These are phyloP conservation scores for Ganoderma sp. DNA, from an alignment of 1,284 basidiomycete species.

Conservation along the genomic window DNA sequence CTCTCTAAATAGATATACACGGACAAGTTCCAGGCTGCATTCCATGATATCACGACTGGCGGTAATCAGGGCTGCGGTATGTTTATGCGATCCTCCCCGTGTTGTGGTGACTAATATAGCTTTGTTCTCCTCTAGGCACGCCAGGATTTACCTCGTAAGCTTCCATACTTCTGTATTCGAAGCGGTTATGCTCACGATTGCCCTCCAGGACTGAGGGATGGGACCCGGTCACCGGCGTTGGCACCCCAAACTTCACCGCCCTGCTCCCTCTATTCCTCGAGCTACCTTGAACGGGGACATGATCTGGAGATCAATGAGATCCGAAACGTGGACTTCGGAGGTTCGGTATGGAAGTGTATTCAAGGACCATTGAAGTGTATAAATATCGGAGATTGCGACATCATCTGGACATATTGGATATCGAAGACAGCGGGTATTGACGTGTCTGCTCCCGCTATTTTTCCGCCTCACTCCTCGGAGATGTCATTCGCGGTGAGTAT, in stretches of 20 bases:
- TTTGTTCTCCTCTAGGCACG: conserved; percentile 19
- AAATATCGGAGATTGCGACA: background rate
- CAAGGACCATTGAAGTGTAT: background rate
- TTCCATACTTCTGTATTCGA: background rate
- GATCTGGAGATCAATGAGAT: too few species aligned
- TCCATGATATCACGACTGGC: conserved; percentile 56
- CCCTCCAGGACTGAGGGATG: conserved; percentile 43
- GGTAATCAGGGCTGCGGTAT: conserved; percentile 53
- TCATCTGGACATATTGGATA: background rate
- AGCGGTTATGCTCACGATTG: background rate
- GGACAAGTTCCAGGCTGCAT: conserved; percentile 44
- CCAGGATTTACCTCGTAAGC: conserved; percentile 47
- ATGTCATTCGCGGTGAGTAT: background rate
- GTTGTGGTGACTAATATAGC: background rate
- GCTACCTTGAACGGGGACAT: conserved; percentile 36
- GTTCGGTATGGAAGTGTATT: background rate
- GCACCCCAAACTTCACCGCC: conserved; percentile 41
- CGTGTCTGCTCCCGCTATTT: conserved; percentile 5
- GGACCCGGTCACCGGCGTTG: conserved; percentile 51
- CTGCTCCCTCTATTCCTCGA: conserved; percentile 39
- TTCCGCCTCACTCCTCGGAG: conserved; percentile 14
- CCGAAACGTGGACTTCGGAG: background rate
- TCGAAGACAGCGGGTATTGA: background rate
- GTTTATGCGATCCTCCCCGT: conserved; percentile 9
- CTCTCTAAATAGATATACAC: conserved; percentile 45